A percentile compares a stretch with the other conserved stretches of the same genome.
phyloP scores from a whole-genome alignment of 352 stramenopile species.

The Pythium angustatum region DNA sequence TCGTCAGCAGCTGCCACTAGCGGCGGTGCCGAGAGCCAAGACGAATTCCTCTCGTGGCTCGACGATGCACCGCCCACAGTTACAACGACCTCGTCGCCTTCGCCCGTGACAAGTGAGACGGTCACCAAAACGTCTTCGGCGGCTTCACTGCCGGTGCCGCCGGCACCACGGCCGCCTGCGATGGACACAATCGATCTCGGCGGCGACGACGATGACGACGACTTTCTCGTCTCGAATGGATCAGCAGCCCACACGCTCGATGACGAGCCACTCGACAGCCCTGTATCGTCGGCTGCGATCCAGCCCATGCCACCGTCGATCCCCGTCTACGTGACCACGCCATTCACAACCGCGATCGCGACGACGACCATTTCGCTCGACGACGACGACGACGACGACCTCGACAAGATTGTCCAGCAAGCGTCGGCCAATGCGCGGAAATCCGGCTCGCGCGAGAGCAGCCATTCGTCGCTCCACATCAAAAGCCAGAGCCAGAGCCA shows the following conservation, averaged over 20 bases:
- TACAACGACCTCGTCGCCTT: not conserved
- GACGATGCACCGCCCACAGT: slow-evolving; percentile 42
- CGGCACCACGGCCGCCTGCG: slow-evolving; percentile 9
- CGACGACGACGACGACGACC: slow-evolving; percentile 48
- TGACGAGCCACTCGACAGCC: slow-evolving; percentile 25
- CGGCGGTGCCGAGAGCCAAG: slow-evolving; percentile 19
- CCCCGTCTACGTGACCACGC: slow-evolving; percentile 17
- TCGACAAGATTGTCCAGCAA: slow-evolving; percentile 58
- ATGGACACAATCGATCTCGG: slow-evolving; percentile 28
- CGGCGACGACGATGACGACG: slow-evolving; percentile 22
- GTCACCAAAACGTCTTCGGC: not conserved
- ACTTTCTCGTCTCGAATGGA: slow-evolving; percentile 20
- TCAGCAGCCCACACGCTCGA: slow-evolving; percentile 9
- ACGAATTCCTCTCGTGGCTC: slow-evolving; percentile 84
- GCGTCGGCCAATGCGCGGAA: slow-evolving; percentile 44
- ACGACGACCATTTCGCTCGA: slow-evolving; percentile 38
- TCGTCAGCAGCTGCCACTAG: not conserved
- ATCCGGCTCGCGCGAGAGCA: slow-evolving; percentile 53
- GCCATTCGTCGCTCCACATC: slow-evolving; percentile 57
- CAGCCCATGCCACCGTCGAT: slow-evolving; percentile 22
- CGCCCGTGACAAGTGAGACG: not conserved
- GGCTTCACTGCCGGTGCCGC: not conserved
- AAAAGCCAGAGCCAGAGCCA: slow-evolving; percentile 47
- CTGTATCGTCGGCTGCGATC: slow-evolving; percentile 5
- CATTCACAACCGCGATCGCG: not conserved